Evolutionary conservation across 495 filamentous ascomycete species (phyloP).

Genomic region (Neurospora pannonica): DNA sequence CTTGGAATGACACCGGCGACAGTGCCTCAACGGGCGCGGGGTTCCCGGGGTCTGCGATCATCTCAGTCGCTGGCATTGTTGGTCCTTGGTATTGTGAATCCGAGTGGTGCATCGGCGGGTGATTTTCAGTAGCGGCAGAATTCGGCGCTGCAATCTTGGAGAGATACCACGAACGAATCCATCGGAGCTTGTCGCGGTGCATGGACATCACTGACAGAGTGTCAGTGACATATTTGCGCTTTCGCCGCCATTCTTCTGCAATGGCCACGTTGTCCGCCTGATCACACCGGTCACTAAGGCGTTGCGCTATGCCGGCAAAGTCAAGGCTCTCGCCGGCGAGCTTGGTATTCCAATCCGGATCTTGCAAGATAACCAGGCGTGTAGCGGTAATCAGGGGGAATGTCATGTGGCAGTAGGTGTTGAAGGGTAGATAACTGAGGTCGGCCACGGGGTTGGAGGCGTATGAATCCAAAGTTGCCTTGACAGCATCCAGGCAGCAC

Average conservation of each 20-base stretch:
- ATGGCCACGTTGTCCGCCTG: slow-evolving; percentile 6
- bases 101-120: neutral
- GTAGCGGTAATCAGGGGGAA: slow-evolving; percentile 13
- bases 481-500: slow-evolving; percentile 9
- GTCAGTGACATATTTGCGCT: slow-evolving; percentile 9
- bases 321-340: slow-evolving; percentile 9
- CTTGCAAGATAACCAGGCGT: slow-evolving; percentile 10
- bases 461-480: slow-evolving; percentile 7
- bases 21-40: neutral
- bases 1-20: neutral
- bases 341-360: slow-evolving; percentile 16
- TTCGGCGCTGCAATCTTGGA: slow-evolving; percentile 1
- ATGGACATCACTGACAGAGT: slow-evolving; percentile 1
- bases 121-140: neutral
- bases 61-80: neutral
- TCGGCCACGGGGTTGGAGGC: slow-evolving; percentile 4
- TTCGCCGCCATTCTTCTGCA: slow-evolving; percentile 7
- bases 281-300: slow-evolving; percentile 7
- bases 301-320: slow-evolving; percentile 1
- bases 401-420: slow-evolving; percentile 4
- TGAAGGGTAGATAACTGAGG: slow-evolving; percentile 8
- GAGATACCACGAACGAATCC: slow-evolving; percentile 17
- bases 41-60: neutral
- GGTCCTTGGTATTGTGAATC: neutral
- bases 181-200: slow-evolving; percentile 12